These are phyloP conservation scores for Aspergillus ochraceoroseus DNA, from an alignment of 2,329 filamentous ascomycete genomes.

Conservation along the genomic window DNA sequence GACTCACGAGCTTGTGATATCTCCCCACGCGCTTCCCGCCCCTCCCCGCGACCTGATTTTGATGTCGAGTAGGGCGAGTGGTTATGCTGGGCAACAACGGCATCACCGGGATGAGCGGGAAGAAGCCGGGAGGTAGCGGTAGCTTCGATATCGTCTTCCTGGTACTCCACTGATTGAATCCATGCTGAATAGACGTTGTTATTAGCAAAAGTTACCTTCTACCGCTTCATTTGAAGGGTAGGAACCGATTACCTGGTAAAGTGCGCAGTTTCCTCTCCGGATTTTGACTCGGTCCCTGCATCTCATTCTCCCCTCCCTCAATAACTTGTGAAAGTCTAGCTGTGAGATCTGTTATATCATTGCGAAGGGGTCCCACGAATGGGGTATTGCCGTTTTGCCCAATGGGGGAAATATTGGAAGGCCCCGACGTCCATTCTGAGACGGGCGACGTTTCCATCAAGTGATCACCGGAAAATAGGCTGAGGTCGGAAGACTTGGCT, in stretches of 20 bases:
- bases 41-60: constrained; percentile 17
- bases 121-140: constrained; percentile 33
- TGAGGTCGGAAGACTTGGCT: constrained; percentile 21
- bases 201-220: constrained; percentile 8
- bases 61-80: constrained; percentile 36
- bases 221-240: neutral
- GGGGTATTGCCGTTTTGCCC: constrained; percentile 23
- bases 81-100: constrained; percentile 47
- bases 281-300: constrained; percentile 11
- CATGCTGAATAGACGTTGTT: constrained; percentile 32
- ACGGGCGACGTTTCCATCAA: constrained; percentile 21
- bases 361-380: constrained; percentile 17
- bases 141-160: constrained; percentile 37
- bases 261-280: constrained; percentile 28
- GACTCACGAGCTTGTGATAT: constrained; percentile 35
- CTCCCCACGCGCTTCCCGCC: constrained; percentile 8
- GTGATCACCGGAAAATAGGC: constrained; percentile 21
- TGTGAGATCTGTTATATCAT: constrained; percentile 22
- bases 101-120: constrained; percentile 37
- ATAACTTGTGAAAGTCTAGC: constrained; percentile 19
- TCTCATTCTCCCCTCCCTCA: constrained; percentile 18
- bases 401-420: constrained; percentile 11
- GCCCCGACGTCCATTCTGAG: constrained; percentile 15
- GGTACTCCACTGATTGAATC: constrained; percentile 41
- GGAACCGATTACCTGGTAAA: constrained; percentile 33